These are phyloP conservation scores for Pseudomonodictys pantanalensis DNA, from an alignment of 495 filamentous ascomycete genomes.

Conservation along the genomic window DNA sequence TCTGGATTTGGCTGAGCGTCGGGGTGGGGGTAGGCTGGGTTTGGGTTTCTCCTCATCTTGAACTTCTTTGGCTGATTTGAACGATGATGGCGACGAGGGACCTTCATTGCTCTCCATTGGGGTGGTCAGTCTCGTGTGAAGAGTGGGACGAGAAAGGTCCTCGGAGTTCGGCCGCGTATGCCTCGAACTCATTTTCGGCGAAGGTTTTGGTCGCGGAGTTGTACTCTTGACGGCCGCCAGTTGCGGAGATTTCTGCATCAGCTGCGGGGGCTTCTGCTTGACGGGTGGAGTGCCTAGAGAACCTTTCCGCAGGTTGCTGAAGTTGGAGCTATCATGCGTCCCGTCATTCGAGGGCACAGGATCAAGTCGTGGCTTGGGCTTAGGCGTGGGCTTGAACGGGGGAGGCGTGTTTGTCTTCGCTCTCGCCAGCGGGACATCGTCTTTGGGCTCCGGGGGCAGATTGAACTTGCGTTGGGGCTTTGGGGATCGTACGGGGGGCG, in stretches of 20 bases:
- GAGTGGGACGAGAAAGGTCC: too few relatives aligned
- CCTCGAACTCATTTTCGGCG: constrained; percentile 3
- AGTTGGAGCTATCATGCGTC: neutral
- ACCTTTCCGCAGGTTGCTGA: constrained; percentile 7
- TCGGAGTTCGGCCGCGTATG: constrained; percentile 6
- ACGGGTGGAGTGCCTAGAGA: constrained; percentile 11
- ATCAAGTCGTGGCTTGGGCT: neutral
- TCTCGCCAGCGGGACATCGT: neutral
- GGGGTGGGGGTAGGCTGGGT: constrained; percentile 34
- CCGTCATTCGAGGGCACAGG: constrained; percentile 4
- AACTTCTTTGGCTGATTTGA: constrained; percentile 26
- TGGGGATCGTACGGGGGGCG: constrained; percentile 31
- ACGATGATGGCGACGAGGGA: constrained; percentile 29
- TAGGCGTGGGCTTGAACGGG: constrained; percentile 15
- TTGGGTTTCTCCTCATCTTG: constrained; percentile 24
- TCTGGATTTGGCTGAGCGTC: constrained; percentile 20
- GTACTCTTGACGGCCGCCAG: constrained; percentile 6
- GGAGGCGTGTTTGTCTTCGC: neutral
- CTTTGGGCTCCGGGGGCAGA: constrained; percentile 10
- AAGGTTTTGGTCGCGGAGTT: constrained; percentile 2
- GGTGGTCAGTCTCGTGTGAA: too few relatives aligned
- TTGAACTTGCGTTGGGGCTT: constrained; percentile 27
- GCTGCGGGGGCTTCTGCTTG: too few relatives aligned
- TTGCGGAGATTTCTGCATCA: constrained; percentile 22
- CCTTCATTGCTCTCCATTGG: constrained; percentile 19